Percentiles rank a stretch among this genome's conserved stretches.
Evolutionary conservation across 2,329 filamentous ascomycete species (phyloP).

Genomic region (Lasiodiplodia sp.): DNA sequence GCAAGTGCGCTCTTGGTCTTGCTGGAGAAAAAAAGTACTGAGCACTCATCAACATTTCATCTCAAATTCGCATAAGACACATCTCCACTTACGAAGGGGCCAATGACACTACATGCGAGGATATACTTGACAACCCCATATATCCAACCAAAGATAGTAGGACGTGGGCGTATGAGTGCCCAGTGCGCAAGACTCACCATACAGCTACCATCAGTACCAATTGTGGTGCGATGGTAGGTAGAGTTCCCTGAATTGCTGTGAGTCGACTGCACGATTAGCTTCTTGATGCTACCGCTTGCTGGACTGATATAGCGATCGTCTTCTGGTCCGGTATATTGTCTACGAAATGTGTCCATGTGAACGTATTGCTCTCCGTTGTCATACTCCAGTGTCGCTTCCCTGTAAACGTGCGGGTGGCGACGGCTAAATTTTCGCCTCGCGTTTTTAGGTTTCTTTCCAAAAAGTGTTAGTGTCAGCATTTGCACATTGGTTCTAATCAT

Average conservation of each 20-base stretch:
- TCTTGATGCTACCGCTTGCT: slow-evolving; percentile 39
- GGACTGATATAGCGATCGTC: slow-evolving; percentile 44
- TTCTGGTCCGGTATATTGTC: not conserved
- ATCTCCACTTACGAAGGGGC: slow-evolving; percentile 29
- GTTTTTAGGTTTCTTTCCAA: too few species aligned
- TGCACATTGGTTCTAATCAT: too few species aligned
- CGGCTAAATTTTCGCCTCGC: too few species aligned
- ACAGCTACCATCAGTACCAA: slow-evolving; percentile 39
- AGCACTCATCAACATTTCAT: not conserved
- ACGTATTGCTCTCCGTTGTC: not conserved
- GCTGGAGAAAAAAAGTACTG: slow-evolving; percentile 11
- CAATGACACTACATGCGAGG: too few species aligned
- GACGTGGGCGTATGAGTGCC: slow-evolving; percentile 38
- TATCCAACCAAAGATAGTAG: slow-evolving; percentile 33
- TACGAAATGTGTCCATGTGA: not conserved
- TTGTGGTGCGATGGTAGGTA: slow-evolving; percentile 41
- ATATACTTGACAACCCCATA: not conserved
- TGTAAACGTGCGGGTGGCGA: not conserved
- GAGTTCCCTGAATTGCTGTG: slow-evolving; percentile 39
- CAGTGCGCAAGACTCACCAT: slow-evolving; percentile 43
- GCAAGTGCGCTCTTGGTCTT: slow-evolving; percentile 33
- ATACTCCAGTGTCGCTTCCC: slow-evolving; percentile 8
- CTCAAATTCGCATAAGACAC: slow-evolving; percentile 36
- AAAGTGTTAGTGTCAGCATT: too few species aligned
- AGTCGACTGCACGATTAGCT: slow-evolving; percentile 42